Percentiles rank a stretch among this genome's conserved stretches.
Evolutionary conservation across 1,284 basidiomycete species (phyloP).

Genomic region (Leucocoprinus gongylophorus): DNA sequence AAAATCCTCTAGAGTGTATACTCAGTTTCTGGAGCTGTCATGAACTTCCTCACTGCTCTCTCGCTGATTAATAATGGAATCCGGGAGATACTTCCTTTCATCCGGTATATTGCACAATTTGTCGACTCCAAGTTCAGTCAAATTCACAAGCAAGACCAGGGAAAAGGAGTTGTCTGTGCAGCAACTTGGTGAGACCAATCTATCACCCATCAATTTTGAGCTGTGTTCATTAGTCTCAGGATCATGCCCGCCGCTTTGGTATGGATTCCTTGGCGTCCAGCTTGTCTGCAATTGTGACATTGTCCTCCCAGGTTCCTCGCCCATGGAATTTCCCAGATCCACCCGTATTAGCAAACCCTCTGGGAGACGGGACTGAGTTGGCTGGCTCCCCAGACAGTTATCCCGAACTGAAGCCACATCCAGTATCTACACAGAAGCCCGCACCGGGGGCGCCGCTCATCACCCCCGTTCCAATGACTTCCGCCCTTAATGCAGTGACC

Average conservation of each 20-base stretch:
- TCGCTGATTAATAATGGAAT: conserved; percentile 62
- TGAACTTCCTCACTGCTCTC: conserved; percentile 68
- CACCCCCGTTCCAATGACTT: conserved; percentile 11
- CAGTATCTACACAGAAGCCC: neutral
- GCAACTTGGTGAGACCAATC: conserved; percentile 59
- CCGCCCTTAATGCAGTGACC: neutral
- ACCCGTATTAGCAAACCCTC: conserved; percentile 18
- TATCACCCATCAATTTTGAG: neutral
- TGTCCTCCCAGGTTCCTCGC: conserved; percentile 43
- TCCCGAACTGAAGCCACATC: neutral
- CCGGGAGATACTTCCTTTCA: conserved; percentile 69
- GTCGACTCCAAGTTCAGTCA: conserved; percentile 62
- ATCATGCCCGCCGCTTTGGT: conserved; percentile 71
- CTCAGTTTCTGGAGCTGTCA: conserved; percentile 52
- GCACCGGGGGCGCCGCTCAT: conserved; percentile 6
- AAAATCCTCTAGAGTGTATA: conserved; percentile 41
- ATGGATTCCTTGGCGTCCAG: neutral
- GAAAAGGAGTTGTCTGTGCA: conserved; percentile 73
- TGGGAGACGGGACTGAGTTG: conserved; percentile 5
- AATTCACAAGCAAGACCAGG: conserved; percentile 57
- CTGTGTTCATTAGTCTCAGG: conserved; percentile 31
- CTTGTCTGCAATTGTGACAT: neutral
- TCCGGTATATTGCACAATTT: conserved; percentile 71
- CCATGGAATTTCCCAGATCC: conserved; percentile 67
- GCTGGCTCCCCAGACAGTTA: neutral